Base-by-base conservation (phyloP, 495 filamentous ascomycete species). In the Chaetomium tenue region DNA sequence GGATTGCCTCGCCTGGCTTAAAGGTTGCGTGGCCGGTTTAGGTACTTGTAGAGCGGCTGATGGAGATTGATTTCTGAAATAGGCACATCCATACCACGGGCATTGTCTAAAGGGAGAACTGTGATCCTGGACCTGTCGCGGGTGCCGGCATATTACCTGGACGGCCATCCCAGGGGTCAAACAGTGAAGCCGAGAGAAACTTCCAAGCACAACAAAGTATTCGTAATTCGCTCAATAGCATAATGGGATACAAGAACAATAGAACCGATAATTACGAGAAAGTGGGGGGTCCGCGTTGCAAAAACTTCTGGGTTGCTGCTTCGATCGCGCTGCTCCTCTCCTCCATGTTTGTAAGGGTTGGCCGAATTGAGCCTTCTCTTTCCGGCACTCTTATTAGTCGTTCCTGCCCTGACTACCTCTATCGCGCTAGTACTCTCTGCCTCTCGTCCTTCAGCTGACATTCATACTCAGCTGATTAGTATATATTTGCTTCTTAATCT, bases 151-250 rank as follows among this genome's bases (percentile, higher is more conserved):
- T 39, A 28, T 11, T 23, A 40, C 15, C 33, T 37, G 33, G 37
- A 16, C n/a, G 25, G 6, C 53, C 39, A 26, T 52, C 20, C 40
- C 55, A 59, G 18, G 56, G 57, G 12, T 58, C 55, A 42, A 28
- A 48, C 42, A 59, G n/a, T 50, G 26, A 50, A 12, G 44, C 40
- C 25, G 39, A 59, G 57, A 59, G 42, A 20, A 48, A 30, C 25
- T 26, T 6, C n/a, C n/a, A 25, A 25, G 8, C 9, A 50, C 20
- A 50, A 11, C n/a, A 22, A 22, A 9, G 18, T 50, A 50, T 8
- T 20, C 0, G 18, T 50, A 50, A 22, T 20, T 42, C 23, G 22
- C 42, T 30, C 57, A 59, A 58, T 42, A 58, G 13, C 39, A 26
- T 11, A 16, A 58, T 3, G 13, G n/a, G 39, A 1, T 6, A 61